A percentile compares a stretch with the other conserved stretches of the same genome.
Evolutionary conservation across 2,329 filamentous ascomycete species (phyloP).

Genomic region (Fonsecaea multimorphosa): DNA sequence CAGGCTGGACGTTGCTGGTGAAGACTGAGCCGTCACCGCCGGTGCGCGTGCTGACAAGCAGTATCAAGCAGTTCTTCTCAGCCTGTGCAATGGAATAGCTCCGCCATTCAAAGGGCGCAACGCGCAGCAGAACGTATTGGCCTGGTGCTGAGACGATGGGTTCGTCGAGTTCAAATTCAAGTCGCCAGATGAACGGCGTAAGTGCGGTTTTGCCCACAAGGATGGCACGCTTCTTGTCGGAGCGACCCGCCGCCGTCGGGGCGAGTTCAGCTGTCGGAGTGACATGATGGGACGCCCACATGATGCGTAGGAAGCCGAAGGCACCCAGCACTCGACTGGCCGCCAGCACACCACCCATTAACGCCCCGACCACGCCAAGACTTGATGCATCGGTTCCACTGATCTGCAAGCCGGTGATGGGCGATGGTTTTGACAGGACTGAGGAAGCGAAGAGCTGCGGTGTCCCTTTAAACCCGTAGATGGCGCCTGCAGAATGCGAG

Average conservation of each 20-base stretch:
- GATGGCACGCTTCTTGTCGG: background rate
- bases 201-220: background rate
- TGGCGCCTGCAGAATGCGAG: background rate
- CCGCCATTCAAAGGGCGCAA: background rate
- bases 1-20: background rate
- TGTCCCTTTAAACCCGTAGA: constrained; percentile 1
- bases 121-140: background rate
- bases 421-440: background rate
- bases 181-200: background rate
- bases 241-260: background rate
- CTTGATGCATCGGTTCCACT: background rate
- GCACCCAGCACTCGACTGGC: background rate
- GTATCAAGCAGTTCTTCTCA: background rate
- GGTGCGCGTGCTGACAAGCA: background rate
- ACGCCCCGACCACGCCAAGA: background rate
- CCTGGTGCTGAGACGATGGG: background rate
- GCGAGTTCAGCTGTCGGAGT: background rate
- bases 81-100: background rate
- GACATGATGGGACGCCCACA: background rate
- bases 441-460: background rate
- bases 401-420: background rate
- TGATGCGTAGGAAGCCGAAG: background rate
- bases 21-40: background rate
- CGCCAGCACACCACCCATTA: background rate
- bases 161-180: background rate